Percentiles rank a stretch among this genome's conserved stretches.
Evolutionary conservation across 768 basidiomycete species (phyloP).

Genomic region (Macrocybe gigantea): DNA sequence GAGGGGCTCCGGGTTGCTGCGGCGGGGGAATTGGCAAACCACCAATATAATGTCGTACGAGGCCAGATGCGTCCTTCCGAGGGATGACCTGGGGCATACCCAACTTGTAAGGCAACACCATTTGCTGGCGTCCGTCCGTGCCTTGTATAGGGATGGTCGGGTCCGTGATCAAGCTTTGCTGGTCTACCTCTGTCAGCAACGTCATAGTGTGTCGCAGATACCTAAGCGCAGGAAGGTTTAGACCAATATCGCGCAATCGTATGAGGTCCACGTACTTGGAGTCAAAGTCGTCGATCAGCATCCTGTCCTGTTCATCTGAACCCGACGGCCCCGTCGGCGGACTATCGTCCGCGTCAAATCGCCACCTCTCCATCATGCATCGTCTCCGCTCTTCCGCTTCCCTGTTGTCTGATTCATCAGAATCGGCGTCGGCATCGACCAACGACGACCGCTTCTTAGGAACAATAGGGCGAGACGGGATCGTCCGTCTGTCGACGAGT

Average conservation of each 20-base stretch:
- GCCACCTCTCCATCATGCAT: conserved; percentile 55
- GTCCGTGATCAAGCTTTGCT: conserved; percentile 45
- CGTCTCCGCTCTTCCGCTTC: conserved; percentile 24
- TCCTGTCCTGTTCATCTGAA: conserved; percentile 61
- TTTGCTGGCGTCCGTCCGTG: conserved; percentile 45
- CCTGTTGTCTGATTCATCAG: conserved; percentile 26
- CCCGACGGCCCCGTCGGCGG: conserved; percentile 52
- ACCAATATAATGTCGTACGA: conserved; percentile 17
- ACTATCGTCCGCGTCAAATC: conserved; percentile 60
- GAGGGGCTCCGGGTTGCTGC: conserved; percentile 5
- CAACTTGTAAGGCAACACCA: conserved; percentile 45
- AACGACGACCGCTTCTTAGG: conserved; percentile 20
- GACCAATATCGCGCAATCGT: neutral
- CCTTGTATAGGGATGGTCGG: conserved; percentile 35
- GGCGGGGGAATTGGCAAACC: conserved; percentile 12
- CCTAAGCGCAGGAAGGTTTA: conserved; percentile 21
- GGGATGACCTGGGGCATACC: conserved; percentile 29
- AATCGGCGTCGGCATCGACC: conserved; percentile 16
- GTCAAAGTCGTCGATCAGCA: conserved; percentile 68
- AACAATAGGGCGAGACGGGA: conserved; percentile 17
- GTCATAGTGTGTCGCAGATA: conserved; percentile 52
- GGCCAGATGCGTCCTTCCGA: conserved; percentile 26
- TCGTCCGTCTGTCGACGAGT: conserved; percentile 64
- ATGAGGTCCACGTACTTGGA: conserved; percentile 31
- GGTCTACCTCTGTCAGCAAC: conserved; percentile 51